Base-by-base conservation (phyloP, 148 eudicot species). In the Fagopyrum tataricum region DNA sequence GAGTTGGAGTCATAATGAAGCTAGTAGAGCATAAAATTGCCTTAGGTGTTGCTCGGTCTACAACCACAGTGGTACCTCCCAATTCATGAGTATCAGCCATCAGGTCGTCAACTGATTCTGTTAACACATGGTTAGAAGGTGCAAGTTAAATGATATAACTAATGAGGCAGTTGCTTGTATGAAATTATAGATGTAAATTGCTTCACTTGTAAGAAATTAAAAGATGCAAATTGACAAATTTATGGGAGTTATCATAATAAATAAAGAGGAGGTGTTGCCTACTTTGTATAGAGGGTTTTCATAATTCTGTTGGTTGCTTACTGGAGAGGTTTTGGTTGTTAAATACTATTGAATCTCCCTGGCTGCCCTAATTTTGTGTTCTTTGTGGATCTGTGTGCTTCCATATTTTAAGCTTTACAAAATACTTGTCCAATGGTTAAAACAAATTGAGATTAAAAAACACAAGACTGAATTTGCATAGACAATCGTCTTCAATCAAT, bases 11-110 rank as follows among this genome's bases (percentile, higher is more conserved):
- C 18, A 64, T 64, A 39, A 64, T 15, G 39, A 64, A 64, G 20
- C 14, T 64, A 43, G 20, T 14, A 64, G 44, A 6, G 64, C 2
- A 9, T 13, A 64, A 14, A 31, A 15, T 37, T 64, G 42, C 97
- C 91, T 95, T 96, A 0, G 99, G 99, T 48, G 99, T 92, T 43
- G 99, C 99, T 79, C 99, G 82, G 82, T 96, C 99, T 73, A 96
- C 97, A 75, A 92, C 99, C 26, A 96, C 81, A 44, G 87, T 85
- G 40, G 99, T 86, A 71, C 92, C 99, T 59, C 97, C 97, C 85
- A 96, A 69, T 78, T 96, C 99, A 76, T 96, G 99, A 80, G 89
- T 90, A 70, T 96, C 99, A 46, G 80, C 78, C 96, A 96, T 96
- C 79, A 96, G 82, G 71, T 73, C 90, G 84, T 96, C 99, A 75